Conservation (phyloP, 345 rosid species). For the Dipteronia sinensis region DNA sequence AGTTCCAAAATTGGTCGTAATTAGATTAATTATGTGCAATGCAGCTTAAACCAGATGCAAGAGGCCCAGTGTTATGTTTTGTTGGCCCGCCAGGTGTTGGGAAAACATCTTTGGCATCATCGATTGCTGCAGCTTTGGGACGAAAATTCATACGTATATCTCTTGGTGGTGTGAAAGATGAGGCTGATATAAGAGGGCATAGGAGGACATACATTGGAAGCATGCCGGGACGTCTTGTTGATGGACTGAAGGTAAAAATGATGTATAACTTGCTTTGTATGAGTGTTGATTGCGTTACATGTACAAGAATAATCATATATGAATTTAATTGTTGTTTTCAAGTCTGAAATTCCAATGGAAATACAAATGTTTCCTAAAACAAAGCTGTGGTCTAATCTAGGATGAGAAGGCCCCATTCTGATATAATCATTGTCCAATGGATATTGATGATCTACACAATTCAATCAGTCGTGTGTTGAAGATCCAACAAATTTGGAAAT, state of each 20-base stretch:
- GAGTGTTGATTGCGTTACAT: not conserved
- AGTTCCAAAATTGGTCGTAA: conserved; percentile 24
- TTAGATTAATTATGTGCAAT: conserved; percentile 31
- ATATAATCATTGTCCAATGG: not conserved
- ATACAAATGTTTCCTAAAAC: not conserved
- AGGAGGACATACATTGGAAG: conserved; percentile 98
- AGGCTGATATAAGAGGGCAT: conserved; percentile 99
- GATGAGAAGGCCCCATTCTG: not conserved
- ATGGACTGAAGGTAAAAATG: conserved; percentile 78
- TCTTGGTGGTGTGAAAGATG: conserved; percentile 99
- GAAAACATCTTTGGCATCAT: conserved; percentile 96
- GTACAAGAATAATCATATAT: not conserved
- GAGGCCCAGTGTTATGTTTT: conserved; percentile 95
- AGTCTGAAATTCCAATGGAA: not conserved
- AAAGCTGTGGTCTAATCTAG: not conserved
- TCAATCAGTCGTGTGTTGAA: not conserved
- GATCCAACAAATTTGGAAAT: not conserved
- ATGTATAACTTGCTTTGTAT: not conserved
- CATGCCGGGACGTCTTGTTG: conserved; percentile 99
- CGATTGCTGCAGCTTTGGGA: conserved; percentile 92
- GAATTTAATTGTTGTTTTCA: not conserved
- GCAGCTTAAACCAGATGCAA: conserved; percentile 99
- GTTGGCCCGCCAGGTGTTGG: conserved; percentile 99
- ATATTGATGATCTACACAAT: not conserved
- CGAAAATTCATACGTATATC: conserved; percentile 93